Evolutionary conservation across 257 asterid species (phyloP), one percentile per base, ranked within the genome.

Genomic region (Lantana camara): DNA sequence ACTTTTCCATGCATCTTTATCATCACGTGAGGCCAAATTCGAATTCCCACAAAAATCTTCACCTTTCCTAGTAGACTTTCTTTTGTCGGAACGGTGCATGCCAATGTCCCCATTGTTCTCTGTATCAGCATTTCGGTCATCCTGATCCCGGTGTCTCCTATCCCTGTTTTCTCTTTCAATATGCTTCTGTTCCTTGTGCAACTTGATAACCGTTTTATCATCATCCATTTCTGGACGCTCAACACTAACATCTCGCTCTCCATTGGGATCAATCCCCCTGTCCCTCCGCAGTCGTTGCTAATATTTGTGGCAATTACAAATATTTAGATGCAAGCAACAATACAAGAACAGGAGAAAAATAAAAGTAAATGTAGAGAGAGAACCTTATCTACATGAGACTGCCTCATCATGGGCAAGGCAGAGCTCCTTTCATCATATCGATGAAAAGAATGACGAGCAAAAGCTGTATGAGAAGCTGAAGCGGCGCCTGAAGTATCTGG

Each of bases 381-480:
- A 63, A 94, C 99, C 96, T 90, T 90, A 49, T 94, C 96, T 44
- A 62, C 45, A 60, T 80, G 92, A 53, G 95, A 46, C 60, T 72
- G 96, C 40, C 91, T 83, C 56, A 82, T 63, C 21, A 76, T 54
- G 16, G 96, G 83, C 74, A 88, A 42, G 27, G 81, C 90, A 57
- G 93, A 86, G 81, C 91, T 90, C 69, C 91, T 88, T 75, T 88
- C 99, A 50, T 86, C 99, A 70, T 75, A 77, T 4, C 91, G 93
- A 51, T 66, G 80, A 67, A 75, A 67, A 63, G 91, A 34, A 69
- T 80, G 88, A 23, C 81, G 83, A 47, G 79, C 90, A 65, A 87
- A 68, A 48, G 95, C 74, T 71, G 87, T 40, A 75, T 80, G 85
- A 60, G 89, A 75, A 32, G 80, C 81, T 60, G 96, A 75, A 64